Evolutionary conservation across 768 basidiomycete species (phyloP).

Genomic region (Termitomyces sp.): DNA sequence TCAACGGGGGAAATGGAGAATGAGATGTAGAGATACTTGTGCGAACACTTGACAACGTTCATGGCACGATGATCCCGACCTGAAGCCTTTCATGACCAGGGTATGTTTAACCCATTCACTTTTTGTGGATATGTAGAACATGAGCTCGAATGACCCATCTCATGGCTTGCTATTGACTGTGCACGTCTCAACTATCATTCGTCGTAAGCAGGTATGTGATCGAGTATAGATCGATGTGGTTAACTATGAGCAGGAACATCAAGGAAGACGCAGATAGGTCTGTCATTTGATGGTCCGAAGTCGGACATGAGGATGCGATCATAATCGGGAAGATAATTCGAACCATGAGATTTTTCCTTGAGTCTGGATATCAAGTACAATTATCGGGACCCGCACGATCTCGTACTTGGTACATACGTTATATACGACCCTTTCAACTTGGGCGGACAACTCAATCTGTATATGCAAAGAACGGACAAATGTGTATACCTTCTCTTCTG

Average conservation of each 20-base stretch:
- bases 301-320: no score
- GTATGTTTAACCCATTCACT: no score
- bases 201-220: not conserved
- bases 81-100: not conserved
- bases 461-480: not conserved
- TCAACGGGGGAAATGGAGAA: not conserved
- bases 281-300: no score
- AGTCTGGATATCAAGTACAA: not conserved
- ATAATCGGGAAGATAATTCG: no score
- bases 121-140: not conserved
- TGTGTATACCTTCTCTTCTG: not conserved
- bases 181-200: not conserved
- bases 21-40: not conserved
- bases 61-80: not conserved
- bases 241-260: no score
- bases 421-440: no score
- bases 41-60: not conserved
- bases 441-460: not conserved
- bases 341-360: no score
- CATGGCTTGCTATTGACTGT: not conserved
- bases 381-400: not conserved
- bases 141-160: not conserved
- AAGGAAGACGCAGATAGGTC: no score
- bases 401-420: no score
- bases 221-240: not conserved